phyloP scores from a whole-genome alignment of 2,329 filamentous ascomycete genomes.

The Diaporthe eres region DNA sequence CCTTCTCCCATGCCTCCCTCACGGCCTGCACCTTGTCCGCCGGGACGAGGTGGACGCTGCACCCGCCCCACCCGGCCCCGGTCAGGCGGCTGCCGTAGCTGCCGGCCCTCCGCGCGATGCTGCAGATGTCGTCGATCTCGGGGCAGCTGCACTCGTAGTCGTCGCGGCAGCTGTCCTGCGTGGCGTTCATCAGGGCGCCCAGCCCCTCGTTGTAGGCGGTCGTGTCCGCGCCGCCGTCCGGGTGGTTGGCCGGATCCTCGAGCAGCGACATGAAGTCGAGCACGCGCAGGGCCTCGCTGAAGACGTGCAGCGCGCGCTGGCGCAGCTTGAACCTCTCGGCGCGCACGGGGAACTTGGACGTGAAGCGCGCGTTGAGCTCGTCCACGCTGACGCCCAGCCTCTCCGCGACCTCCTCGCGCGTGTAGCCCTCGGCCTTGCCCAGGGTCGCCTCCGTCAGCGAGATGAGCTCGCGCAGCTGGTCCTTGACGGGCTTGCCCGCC shows the following conservation, averaged over 20 bases:
- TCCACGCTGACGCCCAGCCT: conserved; percentile 78
- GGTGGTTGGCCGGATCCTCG: conserved; percentile 61
- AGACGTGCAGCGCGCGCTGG: conserved; percentile 91
- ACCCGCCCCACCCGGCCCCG: conserved; percentile 97
- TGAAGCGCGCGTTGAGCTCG: conserved; percentile 83
- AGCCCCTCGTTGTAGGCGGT: conserved; percentile 75
- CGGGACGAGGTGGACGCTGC: conserved; percentile 92
- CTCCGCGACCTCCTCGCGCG: conserved; percentile 84
- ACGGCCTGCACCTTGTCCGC: conserved; percentile 85
- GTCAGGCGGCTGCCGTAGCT: conserved; percentile 89
- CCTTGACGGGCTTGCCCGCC: conserved; percentile 57
- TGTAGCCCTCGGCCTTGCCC: conserved; percentile 86
- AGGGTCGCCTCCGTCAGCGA: conserved; percentile 79
- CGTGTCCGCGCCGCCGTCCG: conserved; percentile 65
- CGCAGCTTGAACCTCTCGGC: conserved; percentile 89
- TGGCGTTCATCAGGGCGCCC: conserved; percentile 88
- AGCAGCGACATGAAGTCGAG: conserved; percentile 86
- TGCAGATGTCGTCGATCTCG: conserved; percentile 91
- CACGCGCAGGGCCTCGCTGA: conserved; percentile 89
- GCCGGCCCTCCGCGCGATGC: conserved; percentile 82
- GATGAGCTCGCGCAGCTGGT: conserved; percentile 82
- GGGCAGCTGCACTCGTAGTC: conserved; percentile 93
- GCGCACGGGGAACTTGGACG: conserved; percentile 89
- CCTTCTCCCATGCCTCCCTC: conserved; percentile 80
- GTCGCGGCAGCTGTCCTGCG: conserved; percentile 88